Conservation (phyloP, 768 basidiomycete genomes). For the Pleurotus giganteus region DNA sequence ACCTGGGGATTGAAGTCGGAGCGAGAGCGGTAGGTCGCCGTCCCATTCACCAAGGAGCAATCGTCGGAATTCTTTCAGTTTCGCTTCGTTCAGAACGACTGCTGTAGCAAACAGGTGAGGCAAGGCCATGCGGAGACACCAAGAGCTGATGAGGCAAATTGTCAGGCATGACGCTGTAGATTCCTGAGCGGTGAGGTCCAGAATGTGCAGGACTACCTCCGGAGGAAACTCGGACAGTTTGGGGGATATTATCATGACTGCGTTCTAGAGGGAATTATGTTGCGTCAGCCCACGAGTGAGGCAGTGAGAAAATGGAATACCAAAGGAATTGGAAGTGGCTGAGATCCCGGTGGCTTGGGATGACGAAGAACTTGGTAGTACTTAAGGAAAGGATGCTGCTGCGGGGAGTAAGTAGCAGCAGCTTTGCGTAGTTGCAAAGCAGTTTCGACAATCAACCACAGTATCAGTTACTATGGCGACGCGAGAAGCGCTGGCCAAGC, state of each 20-base stretch:
- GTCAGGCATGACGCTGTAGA: neutral
- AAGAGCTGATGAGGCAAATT: neutral
- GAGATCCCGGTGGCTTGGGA: too few species aligned
- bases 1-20: neutral
- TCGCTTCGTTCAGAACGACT: neutral
- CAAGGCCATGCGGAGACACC: neutral
- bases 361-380: too few species aligned
- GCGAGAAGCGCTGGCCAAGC: too few species aligned
- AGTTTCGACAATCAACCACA: too few species aligned
- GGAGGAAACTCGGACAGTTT: neutral
- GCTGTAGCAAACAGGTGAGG: neutral
- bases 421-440: too few species aligned
- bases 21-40: neutral
- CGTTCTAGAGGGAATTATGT: too few species aligned
- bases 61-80: neutral
- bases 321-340: too few species aligned
- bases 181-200: neutral
- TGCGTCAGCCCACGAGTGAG: too few species aligned
- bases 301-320: too few species aligned
- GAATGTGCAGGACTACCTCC: neutral
- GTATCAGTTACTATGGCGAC: too few species aligned
- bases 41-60: neutral
- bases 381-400: too few species aligned
- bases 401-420: too few species aligned
- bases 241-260: neutral